Evolutionary conservation across 352 stramenopile species (phyloP), one percentile per base, ranked within the genome.

Genomic region (Globisporangium lucens): DNA sequence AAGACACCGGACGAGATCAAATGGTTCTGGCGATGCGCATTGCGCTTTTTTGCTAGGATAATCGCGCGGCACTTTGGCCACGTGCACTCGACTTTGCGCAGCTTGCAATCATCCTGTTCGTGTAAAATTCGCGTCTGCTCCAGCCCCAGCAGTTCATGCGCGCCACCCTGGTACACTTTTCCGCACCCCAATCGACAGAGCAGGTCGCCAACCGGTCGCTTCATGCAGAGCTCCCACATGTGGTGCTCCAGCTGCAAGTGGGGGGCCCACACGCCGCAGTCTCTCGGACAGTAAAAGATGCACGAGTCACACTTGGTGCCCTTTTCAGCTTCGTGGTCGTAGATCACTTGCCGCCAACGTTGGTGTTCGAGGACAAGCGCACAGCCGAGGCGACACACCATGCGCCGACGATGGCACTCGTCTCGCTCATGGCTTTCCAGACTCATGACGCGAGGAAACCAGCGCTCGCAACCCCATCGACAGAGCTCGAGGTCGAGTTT

Each of bases 301-400:
- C 82, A 78, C 22, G 71, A 75, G 70, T 67, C 65, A 62, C 83
- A 90, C 24, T 80, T 55, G n/a, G 72, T 73, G 9, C 68, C 56
- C 10, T 75, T 58, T 29, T 81, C 68, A 9, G 67, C 72, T 65
- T 94, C 86, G 67, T 94, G 86, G 9, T 78, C 75, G 30, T 78
- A 77, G 33, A 91, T 87, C 13, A 71, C 61, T 17, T 65, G 62
- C 22, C 78, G 68, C 86, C 86, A 94, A 22, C 75, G 43, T 17
- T 71, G 67, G 20, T 79, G 72, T 60, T 90, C 81, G 30, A 75
- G 70, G 6, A 90, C 67, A 17, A 77, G 63, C 13, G 72, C 75
- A 46, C 86, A 94, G 27, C 86, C 83, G 13, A 94, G 71, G 4
- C 83, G 83, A 52, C 86, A 94, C 9, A 90, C 56, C 77, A 90